phyloP scores from a whole-genome alignment of 2,329 filamentous ascomycete species.

The Tympanopsis confertula region DNA sequence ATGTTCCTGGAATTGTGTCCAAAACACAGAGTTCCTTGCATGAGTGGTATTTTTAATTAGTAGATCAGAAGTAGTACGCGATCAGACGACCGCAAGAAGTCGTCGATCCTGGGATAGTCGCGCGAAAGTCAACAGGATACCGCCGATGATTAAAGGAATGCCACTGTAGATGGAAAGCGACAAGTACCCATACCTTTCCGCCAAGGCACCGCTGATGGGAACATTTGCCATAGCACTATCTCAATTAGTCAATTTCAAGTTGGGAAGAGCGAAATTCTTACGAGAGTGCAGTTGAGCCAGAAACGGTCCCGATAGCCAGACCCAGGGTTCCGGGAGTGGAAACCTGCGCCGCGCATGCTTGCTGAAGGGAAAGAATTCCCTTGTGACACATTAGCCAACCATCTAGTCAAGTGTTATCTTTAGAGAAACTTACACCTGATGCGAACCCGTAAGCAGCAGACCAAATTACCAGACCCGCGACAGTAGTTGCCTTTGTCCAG shows the following conservation, averaged over 20 bases:
- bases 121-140: conserved; percentile 11
- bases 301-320: conserved; percentile 25
- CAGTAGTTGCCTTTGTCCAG: conserved; percentile 26
- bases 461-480: conserved; percentile 29
- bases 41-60: too few species aligned
- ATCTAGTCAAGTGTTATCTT: neutral
- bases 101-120: neutral
- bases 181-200: conserved; percentile 23
- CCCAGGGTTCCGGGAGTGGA: conserved; percentile 23
- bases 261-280: conserved; percentile 11
- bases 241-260: neutral
- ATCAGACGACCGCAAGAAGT: neutral
- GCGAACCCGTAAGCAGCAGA: conserved; percentile 30
- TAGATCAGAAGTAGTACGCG: too few species aligned
- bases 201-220: conserved; percentile 26
- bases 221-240: conserved; percentile 24
- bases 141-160: conserved; percentile 18
- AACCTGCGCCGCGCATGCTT: conserved; percentile 29
- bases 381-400: conserved; percentile 5
- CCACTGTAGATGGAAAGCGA: conserved; percentile 23
- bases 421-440: conserved; percentile 22
- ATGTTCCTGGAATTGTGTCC: too few species aligned
- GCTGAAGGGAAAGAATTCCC: conserved; percentile 32
- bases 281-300: conserved; percentile 27
- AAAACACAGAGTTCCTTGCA: too few species aligned